Evolutionary conservation across 2,329 filamentous ascomycete genomes (phyloP).

Genomic region (Ascochyta fabae): DNA sequence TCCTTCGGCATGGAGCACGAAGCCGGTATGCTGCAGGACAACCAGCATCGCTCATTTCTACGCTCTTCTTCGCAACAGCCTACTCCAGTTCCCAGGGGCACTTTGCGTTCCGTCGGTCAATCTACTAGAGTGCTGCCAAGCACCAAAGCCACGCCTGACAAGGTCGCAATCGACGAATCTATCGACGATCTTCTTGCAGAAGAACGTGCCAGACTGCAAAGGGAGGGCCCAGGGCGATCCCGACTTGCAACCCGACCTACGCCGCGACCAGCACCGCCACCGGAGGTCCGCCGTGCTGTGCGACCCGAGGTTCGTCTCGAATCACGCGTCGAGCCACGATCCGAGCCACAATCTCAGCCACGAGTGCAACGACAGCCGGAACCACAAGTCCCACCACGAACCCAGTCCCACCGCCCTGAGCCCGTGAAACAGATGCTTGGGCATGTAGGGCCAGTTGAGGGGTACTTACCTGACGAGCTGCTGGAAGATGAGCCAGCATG

Average conservation of each 20-base stretch:
- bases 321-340: not conserved
- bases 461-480: not conserved
- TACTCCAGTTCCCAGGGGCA: constrained; percentile 1
- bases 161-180: constrained; percentile 15
- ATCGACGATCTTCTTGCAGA: constrained; percentile 24
- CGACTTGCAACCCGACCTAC: not conserved
- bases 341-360: not conserved
- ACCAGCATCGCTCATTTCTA: not conserved
- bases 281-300: not conserved
- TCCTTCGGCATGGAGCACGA: constrained; percentile 45
- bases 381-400: constrained; percentile 6
- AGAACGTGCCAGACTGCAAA: constrained; percentile 27
- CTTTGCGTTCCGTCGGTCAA: not conserved
- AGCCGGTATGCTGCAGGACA: constrained; percentile 35
- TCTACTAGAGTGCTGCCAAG: not conserved
- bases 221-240: constrained; percentile 18
- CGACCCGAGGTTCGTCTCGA: not conserved
- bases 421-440: constrained; percentile 30
- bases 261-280: not conserved
- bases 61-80: constrained; percentile 15
- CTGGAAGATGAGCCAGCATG: constrained; percentile 24
- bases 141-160: constrained; percentile 6
- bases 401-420: constrained; percentile 16
- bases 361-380: not conserved
- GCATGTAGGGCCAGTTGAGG: constrained; percentile 15